Evolutionary conservation across 768 basidiomycete species (phyloP).

Genomic region (Boletus rubroflammeus): DNA sequence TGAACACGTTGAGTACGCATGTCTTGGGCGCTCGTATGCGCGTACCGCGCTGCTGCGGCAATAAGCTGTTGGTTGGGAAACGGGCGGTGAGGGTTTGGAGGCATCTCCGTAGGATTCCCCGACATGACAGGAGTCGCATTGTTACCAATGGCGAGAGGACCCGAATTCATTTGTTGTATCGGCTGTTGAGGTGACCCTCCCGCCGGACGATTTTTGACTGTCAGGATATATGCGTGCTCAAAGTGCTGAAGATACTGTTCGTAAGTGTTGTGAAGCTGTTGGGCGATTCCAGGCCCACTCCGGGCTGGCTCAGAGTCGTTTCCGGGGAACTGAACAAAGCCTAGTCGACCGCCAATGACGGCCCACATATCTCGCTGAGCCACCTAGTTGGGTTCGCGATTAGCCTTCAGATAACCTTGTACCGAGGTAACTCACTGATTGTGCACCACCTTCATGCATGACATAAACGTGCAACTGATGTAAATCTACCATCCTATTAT

Average conservation of each 20-base stretch:
- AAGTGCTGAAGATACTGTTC: constrained; percentile 54
- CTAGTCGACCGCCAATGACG: constrained; percentile 64
- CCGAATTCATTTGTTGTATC: constrained; percentile 14
- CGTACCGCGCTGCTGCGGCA: constrained; percentile 45
- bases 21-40: constrained; percentile 44
- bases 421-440: constrained; percentile 37
- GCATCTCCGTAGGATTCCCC: constrained; percentile 20
- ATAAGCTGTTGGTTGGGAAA: constrained; percentile 33
- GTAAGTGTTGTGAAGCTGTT: constrained; percentile 58
- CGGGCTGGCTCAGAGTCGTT: constrained; percentile 58
- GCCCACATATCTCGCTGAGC: constrained; percentile 56
- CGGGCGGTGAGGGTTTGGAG: constrained; percentile 12
- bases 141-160: constrained; percentile 7
- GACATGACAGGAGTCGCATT: constrained; percentile 6
- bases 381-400: constrained; percentile 39
- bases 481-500: constrained; percentile 57
- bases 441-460: constrained; percentile 52
- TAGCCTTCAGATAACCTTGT: constrained; percentile 3
- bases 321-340: constrained; percentile 61
- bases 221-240: constrained; percentile 50
- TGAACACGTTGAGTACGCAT: constrained; percentile 50
- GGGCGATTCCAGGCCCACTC: constrained; percentile 58
- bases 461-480: constrained; percentile 56
- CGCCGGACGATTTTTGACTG: constrained; percentile 29
- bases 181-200: constrained; percentile 12